Evolutionary conservation across 345 rosid genomes (phyloP), one percentile per base, ranked within the genome.

Genomic region (Garcia nutans): DNA sequence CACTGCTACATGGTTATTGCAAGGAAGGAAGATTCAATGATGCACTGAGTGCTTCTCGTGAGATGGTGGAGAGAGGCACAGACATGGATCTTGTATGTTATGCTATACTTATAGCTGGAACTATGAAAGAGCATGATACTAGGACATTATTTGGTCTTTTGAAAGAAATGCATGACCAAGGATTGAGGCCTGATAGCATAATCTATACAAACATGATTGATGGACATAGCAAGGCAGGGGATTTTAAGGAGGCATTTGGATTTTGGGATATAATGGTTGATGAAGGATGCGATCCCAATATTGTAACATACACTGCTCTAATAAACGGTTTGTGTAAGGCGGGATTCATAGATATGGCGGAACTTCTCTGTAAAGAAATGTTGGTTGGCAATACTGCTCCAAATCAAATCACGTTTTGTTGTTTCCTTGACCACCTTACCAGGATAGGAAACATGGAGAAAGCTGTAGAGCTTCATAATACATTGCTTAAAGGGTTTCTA

Each of bases 191-290:
- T 56, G 99, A 96, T 80, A 77, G 60, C 65, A 86, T 88, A 71
- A 88, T 88, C 19, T 93, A 90, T 55, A 91, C 98, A 66, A 90
- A 90, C 84, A 90, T 93, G 93, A 93, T 96, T 54, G 96, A 89
- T 82, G 91, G 91, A 62, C 87, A 88, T 65, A 78, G 89, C 81
- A 92, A 91, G 88, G 80, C 82, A 0, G 97, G 97, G 78, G 87
- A 92, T 75, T 72, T 96, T 54, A 84, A 83, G 82, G 85, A 84
- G 81, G 98, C 92, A 17, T 79, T 88, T 31, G 88, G 86, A 52
- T 76, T 90, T 78, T 88, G 88, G 97, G 91, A 96, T 85, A 72
- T 88, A 81, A 93, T 93, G 99, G 75, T 86, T 23, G 83, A 71
- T 11, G 97, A 96, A 83, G 94, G 91, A 31, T 88, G 89, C 78